Percentiles rank a stretch among this genome's conserved stretches.
Evolutionary conservation across 2,329 filamentous ascomycete species (phyloP).

Genomic region (Ceratocystis cubensis): DNA sequence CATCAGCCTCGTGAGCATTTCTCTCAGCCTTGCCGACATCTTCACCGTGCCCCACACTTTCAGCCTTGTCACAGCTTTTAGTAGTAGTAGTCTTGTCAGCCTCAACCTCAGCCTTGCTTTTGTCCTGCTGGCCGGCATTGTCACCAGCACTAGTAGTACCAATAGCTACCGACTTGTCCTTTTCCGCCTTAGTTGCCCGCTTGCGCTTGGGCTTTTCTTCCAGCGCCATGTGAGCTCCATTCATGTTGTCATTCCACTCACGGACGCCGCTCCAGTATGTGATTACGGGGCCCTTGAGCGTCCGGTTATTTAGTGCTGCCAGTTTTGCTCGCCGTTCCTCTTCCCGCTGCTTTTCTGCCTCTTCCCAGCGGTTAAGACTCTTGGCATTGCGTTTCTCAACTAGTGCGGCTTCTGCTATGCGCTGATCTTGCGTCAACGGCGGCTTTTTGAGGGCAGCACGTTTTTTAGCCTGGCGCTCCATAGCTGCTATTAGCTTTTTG

Average conservation of each 20-base stretch:
- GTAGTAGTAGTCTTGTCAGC: neutral
- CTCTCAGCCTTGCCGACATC: neutral
- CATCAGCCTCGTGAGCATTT: neutral
- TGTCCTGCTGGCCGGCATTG: neutral
- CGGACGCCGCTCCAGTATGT: slow-evolving; percentile 90
- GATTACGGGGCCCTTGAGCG: slow-evolving; percentile 76
- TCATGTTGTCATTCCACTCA: slow-evolving; percentile 61
- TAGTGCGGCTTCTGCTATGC: slow-evolving; percentile 66
- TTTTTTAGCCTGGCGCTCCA: slow-evolving; percentile 56
- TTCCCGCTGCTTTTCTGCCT: slow-evolving; percentile 76
- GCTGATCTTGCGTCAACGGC: slow-evolving; percentile 74
- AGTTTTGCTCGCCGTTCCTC: slow-evolving; percentile 72
- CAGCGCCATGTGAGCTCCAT: slow-evolving; percentile 52
- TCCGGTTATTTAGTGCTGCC: slow-evolving; percentile 75
- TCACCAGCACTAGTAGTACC: slow-evolving; percentile 13
- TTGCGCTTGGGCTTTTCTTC: slow-evolving; percentile 49
- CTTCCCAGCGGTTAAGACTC: slow-evolving; percentile 87
- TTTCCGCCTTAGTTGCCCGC: slow-evolving; percentile 31
- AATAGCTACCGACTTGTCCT: slow-evolving; percentile 23
- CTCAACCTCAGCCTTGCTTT: neutral
- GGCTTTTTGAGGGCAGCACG: slow-evolving; percentile 64
- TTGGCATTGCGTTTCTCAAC: slow-evolving; percentile 80
- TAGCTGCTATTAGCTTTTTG: slow-evolving; percentile 54
- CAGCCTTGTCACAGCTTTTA: neutral
- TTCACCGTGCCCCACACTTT: neutral